Conservation (phyloP, 371 early-diverging fungal species). For the Thermomucor indicae-seudaticae region DNA sequence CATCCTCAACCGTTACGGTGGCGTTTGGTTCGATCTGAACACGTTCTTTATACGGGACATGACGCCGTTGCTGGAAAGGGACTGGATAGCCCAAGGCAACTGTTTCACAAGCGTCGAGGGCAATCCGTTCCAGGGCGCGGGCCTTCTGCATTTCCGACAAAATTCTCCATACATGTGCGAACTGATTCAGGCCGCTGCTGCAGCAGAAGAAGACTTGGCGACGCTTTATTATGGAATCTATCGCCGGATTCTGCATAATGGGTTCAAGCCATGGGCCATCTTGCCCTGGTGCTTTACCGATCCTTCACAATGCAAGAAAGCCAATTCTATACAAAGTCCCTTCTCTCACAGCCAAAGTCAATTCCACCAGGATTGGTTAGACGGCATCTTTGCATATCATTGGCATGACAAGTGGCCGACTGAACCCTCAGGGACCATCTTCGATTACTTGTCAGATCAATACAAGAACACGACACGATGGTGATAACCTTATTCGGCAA, state of each 20-base stretch:
- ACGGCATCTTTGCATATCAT: neutral
- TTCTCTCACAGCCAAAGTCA: neutral
- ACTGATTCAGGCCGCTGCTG: conserved; percentile 15
- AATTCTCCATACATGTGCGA: conserved; percentile 42
- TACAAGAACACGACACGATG: neutral
- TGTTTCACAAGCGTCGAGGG: conserved; percentile 26
- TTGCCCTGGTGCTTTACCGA: conserved; percentile 51
- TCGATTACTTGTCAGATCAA: neutral
- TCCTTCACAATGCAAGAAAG: conserved; percentile 27
- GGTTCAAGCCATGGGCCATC: conserved; percentile 29
- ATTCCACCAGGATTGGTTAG: neutral
- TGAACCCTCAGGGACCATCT: neutral
- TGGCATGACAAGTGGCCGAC: neutral
- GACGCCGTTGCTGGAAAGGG: conserved; percentile 30
- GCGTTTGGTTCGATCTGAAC: conserved; percentile 47
- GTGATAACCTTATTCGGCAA: too few species aligned
- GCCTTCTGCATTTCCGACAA: conserved; percentile 30
- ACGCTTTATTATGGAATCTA: conserved; percentile 26
- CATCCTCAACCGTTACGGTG: conserved; percentile 40
- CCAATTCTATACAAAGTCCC: conserved; percentile 15
- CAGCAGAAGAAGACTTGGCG: neutral
- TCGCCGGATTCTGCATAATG: conserved; percentile 22
- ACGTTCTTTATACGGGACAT: conserved; percentile 43
- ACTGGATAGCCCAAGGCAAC: conserved; percentile 42
- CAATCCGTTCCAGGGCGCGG: conserved; percentile 20